These are phyloP conservation scores for Claviceps lovelessii DNA, from an alignment of 2,329 filamentous ascomycete genomes.

Conservation along the genomic window DNA sequence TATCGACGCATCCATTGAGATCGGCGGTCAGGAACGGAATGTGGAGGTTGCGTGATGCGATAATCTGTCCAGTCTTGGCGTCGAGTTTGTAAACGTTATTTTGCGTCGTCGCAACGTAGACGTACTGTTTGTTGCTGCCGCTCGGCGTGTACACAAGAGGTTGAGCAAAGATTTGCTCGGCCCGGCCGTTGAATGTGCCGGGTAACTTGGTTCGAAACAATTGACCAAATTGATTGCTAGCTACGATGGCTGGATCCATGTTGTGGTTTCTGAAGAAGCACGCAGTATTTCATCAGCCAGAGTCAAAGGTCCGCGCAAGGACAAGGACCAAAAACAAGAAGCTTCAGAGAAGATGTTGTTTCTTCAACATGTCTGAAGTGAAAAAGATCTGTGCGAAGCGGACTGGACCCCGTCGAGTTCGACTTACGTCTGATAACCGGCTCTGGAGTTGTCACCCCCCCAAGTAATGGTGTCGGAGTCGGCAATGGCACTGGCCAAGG, in stretches of 20 bases:
- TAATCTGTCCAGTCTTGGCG: slow-evolving; percentile 36
- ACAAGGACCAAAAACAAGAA: neutral
- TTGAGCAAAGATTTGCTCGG: slow-evolving; percentile 39
- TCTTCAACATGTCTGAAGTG: neutral
- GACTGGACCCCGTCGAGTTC: neutral
- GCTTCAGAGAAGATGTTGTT: neutral
- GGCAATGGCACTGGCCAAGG: slow-evolving; percentile 22
- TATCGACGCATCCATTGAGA: slow-evolving; percentile 32
- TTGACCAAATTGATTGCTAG: slow-evolving; percentile 38
- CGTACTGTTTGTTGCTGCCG: slow-evolving; percentile 32
- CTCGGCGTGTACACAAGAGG: slow-evolving; percentile 35
- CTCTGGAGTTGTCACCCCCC: slow-evolving; percentile 40
- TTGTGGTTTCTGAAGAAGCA: slow-evolving; percentile 38
- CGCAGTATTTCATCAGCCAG: neutral
- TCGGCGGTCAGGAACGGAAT: slow-evolving; percentile 36
- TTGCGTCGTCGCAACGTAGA: slow-evolving; percentile 42
- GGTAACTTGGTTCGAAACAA: slow-evolving; percentile 38
- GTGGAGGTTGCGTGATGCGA: slow-evolving; percentile 32
- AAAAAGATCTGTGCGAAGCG: neutral
- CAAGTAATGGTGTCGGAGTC: slow-evolving; percentile 44
- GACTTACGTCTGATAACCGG: slow-evolving; percentile 38
- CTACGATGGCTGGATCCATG: slow-evolving; percentile 45
- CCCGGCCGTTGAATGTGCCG: slow-evolving; percentile 33
- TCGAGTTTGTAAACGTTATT: slow-evolving; percentile 44
- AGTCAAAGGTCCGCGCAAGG: too few species aligned